Evolutionary conservation across 176 grass and related monocot species (phyloP).

Genomic region (Bolboschoenus planiculmis): DNA sequence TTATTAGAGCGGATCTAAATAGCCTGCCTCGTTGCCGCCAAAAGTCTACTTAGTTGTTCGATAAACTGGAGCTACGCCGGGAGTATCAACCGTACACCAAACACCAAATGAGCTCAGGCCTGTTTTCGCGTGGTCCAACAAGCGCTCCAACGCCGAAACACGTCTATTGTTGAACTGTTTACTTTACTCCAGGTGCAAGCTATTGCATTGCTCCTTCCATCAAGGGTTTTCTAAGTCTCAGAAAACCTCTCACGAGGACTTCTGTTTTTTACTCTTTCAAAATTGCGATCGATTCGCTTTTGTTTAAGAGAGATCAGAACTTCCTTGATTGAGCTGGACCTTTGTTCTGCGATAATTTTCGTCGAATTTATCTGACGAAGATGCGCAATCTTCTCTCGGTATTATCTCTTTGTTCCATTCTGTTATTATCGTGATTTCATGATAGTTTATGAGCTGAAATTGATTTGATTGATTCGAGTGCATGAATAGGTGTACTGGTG

Average conservation of each 20-base stretch:
- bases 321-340: neutral
- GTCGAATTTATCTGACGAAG: neutral
- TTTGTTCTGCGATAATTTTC: neutral
- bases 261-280: neutral
- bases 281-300: neutral
- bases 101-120: neutral
- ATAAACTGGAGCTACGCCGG: neutral
- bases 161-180: neutral
- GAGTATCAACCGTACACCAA: neutral
- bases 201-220: neutral
- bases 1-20: neutral
- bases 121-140: neutral
- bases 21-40: slow-evolving; percentile 2
- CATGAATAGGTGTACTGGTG: neutral
- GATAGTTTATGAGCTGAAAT: neutral
- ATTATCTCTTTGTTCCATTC: neutral
- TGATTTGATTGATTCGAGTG: neutral
- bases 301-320: neutral
- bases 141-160: neutral
- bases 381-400: slow-evolving; percentile 60
- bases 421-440: neutral
- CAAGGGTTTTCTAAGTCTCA: slow-evolving; percentile 1
- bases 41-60: neutral
- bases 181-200: slow-evolving; percentile 5
- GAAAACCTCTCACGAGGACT: neutral